Evolutionary conservation across 2,329 filamentous ascomycete species (phyloP), one percentile per base, ranked within the genome.

Genomic region (Aspergillus jensenii): DNA sequence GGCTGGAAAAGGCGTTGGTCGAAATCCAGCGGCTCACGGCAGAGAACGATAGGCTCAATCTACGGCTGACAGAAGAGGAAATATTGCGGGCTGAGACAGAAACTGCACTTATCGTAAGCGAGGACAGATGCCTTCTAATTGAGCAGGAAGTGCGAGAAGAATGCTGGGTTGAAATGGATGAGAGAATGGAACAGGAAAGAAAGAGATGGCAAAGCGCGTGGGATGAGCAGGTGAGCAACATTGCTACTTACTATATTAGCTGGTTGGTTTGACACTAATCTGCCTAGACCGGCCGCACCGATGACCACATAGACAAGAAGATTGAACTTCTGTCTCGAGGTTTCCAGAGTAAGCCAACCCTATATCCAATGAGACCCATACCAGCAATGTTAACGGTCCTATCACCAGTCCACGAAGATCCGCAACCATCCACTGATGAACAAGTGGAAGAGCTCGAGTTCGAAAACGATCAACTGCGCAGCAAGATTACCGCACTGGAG

Each of bases 111-210:
- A 79, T 87, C 39, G 86, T 86, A 3, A 87, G 83, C 1, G 83
- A 87, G 68, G 79, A 82, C 52, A 80, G 79, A 65, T 81, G 90
- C 76, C 84, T 90, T 44, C 86, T 90, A 52, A 79, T 96, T 12
- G 95, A 99, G 71, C 87, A 90, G 65, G 88, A 89, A 6, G 85
- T 98, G 31, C 87, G 95, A 21, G 93, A 97, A 68, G 93, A 98
- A 65, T 93, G 93, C 66, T 93, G 87, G 65, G 81, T 79, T 2
- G 95, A 97, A 69, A 96, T 96, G 79, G 95, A 99, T 69, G 80
- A 84, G 59, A 84, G 86, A 11, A 82, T 97, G 47, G 84, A 87
- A 19, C 78, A 87, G 12, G 92, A 97, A 72, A 85, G 90, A 72
- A 82, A 84, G 9, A 82, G 90, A n/a, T 97, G 91, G 90, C 89